A percentile compares a stretch with the other conserved stretches of the same genome.
These are phyloP conservation scores for Suillus alpinus DNA, from an alignment of 768 basidiomycete genomes.

Conservation along the genomic window DNA sequence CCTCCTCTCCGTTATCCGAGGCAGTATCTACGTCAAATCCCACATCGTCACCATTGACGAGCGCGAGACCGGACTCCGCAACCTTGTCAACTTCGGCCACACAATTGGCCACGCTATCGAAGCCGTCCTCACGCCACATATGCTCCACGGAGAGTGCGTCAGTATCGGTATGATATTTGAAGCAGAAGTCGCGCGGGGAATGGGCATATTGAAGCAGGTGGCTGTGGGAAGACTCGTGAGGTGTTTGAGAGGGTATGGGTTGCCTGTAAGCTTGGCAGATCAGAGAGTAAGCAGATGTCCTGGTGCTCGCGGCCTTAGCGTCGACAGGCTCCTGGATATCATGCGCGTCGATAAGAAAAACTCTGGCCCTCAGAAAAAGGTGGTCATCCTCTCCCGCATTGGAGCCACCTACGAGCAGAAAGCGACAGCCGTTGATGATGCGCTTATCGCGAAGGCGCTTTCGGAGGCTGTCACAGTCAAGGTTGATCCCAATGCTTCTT, in stretches of 20 bases:
- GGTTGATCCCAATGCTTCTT: conserved; percentile 24
- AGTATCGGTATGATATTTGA: conserved; percentile 96
- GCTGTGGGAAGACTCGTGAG: conserved; percentile 87
- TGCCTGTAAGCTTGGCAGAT: conserved; percentile 81
- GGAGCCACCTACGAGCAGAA: conserved; percentile 90
- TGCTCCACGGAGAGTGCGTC: conserved; percentile 96
- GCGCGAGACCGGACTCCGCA: conserved; percentile 93
- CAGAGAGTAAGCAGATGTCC: conserved; percentile 74
- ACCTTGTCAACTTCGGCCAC: conserved; percentile 99
- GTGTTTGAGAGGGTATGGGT: conserved; percentile 86
- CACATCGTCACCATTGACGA: conserved; percentile 97
- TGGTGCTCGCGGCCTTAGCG: conserved; percentile 66
- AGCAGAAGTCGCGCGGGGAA: conserved; percentile 85
- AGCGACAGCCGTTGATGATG: conserved; percentile 82
- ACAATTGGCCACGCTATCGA: conserved; percentile 99
- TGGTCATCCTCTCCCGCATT: conserved; percentile 88
- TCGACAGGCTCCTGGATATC: conserved; percentile 83
- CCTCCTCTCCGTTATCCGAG: conserved; percentile 86
- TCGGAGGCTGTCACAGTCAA: conserved; percentile 75
- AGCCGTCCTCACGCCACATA: conserved; percentile 87
- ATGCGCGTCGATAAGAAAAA: conserved; percentile 99
- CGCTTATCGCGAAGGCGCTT: conserved; percentile 77
- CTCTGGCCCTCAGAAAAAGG: conserved; percentile 86
- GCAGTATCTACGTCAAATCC: conserved; percentile 92
- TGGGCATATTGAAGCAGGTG: conserved; percentile 88